Base-by-base conservation (phyloP, 108 stramenopile genomes). In the Fragilaria radians region DNA sequence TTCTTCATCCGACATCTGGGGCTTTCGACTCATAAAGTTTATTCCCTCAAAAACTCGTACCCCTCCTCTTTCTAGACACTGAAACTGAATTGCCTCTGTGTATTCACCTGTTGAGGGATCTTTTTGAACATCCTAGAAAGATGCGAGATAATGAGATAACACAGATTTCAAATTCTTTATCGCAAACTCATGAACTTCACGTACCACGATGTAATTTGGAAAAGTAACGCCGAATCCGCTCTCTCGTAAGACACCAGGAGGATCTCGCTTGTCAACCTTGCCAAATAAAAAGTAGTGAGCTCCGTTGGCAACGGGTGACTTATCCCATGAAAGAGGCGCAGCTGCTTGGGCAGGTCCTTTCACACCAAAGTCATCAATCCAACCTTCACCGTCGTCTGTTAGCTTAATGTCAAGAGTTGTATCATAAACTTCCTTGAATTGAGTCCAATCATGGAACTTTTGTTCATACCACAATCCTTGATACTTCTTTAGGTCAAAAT, bases 11-110 rank as follows among this genome's bases (percentile, higher is more conserved):
- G 82, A 73, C 89, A 94, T 89, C 18, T 64, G 64, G 18, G 81
- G 73, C 46, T 88, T 86, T 51, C 93, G 75, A 29, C 83, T 86
- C 86, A 94, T 86, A 65, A 94, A 94, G 56, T 94, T 94, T 54
- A 94, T 94, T 7, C 93, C 93, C 72, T 94, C 93, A 71, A 94
- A 94, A n/a, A 94, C 93, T n/a, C 93, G 83, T 18, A 94, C 89
- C 11, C 89, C 89, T 24, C 93, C 89, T 1, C 88, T 73, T 62
- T 94, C 89, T 5, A 94, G 65, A 53, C 93, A 94, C 71, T 94
- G 93, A 59, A 94, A 94, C 67, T 94, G 93, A 47, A 94, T 94
- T 1, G 89, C 88, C 71, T 94, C 93, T 7, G 60, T 89, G 71
- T 93, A 93, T 52, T 80, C 79, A 19, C 73, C 71, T 7, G 27